Conservation (phyloP, 2,329 filamentous ascomycete genomes). For the Claviceps fusiformis region DNA sequence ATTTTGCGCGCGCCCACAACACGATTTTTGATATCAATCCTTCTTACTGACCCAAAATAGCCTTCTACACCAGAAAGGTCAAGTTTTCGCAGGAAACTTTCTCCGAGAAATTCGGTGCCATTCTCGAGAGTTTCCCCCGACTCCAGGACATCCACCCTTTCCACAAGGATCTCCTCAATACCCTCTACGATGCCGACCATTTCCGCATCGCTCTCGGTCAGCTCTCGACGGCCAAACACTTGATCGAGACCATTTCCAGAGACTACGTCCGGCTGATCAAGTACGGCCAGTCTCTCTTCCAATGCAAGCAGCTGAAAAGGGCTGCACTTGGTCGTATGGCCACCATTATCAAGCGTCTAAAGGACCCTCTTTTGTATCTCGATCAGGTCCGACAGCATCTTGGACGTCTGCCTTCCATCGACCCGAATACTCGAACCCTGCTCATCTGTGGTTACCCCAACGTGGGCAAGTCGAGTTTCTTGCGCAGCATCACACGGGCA, state of each 20-base stretch:
- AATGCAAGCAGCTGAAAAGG: constrained; percentile 97
- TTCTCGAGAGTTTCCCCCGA: constrained; percentile 85
- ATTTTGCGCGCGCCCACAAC: background rate
- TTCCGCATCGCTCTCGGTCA: constrained; percentile 95
- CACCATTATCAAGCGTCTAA: constrained; percentile 86
- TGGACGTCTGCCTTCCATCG: constrained; percentile 93
- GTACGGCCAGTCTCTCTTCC: constrained; percentile 92
- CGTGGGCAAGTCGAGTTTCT: constrained; percentile 91
- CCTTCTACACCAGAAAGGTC: constrained; percentile 94
- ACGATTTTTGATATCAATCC: background rate
- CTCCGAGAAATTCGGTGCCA: constrained; percentile 79
- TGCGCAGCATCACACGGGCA: constrained; percentile 81
- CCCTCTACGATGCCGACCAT: constrained; percentile 95
- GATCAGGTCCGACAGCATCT: constrained; percentile 89
- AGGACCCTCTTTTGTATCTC: constrained; percentile 87
- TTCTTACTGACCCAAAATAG: constrained; percentile 22
- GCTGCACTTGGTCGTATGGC: constrained; percentile 96
- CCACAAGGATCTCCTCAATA: constrained; percentile 74
- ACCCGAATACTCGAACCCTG: constrained; percentile 90
- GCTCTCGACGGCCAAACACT: constrained; percentile 85
- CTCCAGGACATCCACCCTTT: constrained; percentile 93
- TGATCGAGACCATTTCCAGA: constrained; percentile 90
- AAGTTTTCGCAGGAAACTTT: constrained; percentile 98
- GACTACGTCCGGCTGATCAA: constrained; percentile 88
- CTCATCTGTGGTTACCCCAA: constrained; percentile 97